Evolutionary conservation across 371 early-diverging fungal genomes (phyloP).

Genomic region (Circinella minor): DNA sequence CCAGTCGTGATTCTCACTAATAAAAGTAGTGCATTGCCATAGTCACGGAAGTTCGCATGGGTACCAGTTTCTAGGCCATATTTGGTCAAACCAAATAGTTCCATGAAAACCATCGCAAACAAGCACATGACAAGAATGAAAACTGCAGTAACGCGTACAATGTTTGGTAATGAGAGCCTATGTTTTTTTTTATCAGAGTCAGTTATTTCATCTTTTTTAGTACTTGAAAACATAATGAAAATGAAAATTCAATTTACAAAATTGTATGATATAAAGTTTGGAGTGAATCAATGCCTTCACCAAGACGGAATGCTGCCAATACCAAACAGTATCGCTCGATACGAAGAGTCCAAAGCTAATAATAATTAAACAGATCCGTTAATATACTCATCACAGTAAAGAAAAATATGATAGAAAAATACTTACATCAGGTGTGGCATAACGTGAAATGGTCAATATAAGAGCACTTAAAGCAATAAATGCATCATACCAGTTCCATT

Average conservation of each 20-base stretch:
- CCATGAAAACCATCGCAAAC: slow-evolving; percentile 66
- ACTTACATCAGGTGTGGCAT: slow-evolving; percentile 50
- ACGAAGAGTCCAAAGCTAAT: slow-evolving; percentile 47
- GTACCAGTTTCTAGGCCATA: slow-evolving; percentile 50
- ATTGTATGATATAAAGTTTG: slow-evolving; percentile 62
- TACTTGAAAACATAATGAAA: too few relatives aligned
- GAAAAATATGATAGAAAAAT: not conserved
- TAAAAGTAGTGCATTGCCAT: slow-evolving; percentile 60
- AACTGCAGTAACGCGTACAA: slow-evolving; percentile 62
- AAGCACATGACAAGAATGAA: slow-evolving; percentile 62
- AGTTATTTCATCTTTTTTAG: too few relatives aligned
- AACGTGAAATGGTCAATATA: slow-evolving; percentile 49
- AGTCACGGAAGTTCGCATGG: slow-evolving; percentile 57
- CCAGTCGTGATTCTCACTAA: slow-evolving; percentile 63
- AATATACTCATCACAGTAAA: not conserved
- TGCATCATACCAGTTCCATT: slow-evolving; percentile 63
- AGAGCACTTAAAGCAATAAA: slow-evolving; percentile 50
- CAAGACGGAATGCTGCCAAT: slow-evolving; percentile 61
- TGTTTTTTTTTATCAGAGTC: not conserved
- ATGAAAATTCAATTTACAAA: slow-evolving; percentile 35
- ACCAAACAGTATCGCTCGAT: slow-evolving; percentile 59
- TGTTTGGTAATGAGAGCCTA: slow-evolving; percentile 57
- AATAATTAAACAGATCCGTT: not conserved
- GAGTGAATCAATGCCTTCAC: slow-evolving; percentile 59
- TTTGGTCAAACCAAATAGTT: slow-evolving; percentile 63